Base-by-base conservation (phyloP, 2,329 filamentous ascomycete genomes). In the Onygena corvina region DNA sequence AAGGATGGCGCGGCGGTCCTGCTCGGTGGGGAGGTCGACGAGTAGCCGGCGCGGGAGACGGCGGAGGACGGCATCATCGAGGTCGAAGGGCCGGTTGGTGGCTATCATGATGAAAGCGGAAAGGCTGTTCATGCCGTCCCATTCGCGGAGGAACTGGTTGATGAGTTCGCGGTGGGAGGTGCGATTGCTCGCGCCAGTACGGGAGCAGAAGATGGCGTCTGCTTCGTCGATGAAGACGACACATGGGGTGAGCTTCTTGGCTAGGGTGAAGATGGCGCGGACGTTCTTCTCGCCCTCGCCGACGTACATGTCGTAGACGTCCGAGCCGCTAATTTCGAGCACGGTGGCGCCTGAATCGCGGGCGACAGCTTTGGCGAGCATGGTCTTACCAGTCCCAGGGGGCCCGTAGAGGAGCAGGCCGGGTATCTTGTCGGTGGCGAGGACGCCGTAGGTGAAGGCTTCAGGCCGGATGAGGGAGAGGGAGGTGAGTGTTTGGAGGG, bases 201-300 rank as follows among this genome's bases (percentile, higher is more conserved):
- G 80, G 12, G 84, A 82, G 21, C 86, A 86, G 50, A 98, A 84
- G 44, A 98, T 81, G 5, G 90, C 85, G 64, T 98, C 92, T 18
- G 89, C 92, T 68, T 98, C 92, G 61, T 98, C 92, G 54, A 98
- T 87, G 69, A 98, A 96, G 46, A 98, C 86, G 12, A 98, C 83
- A 60, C 89, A 89, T 0, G 92, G 92, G 1, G 84, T 83, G 5
- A 95, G 76, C 65, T 94, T 94, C 67, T 87, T 87, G 3, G 92
- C 92, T 0, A 96, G 74, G 0, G 80, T 84, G 68, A 98, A 98
- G 34, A 96, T 81, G 0, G 90, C 90, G 47, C 84, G 83, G 48
- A 96, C 85, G 61, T 94, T 94, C 74, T 96, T 96, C 70, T 98
- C 92, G 52, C 86, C 86, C 64, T 96, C 88, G 18, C 92, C 92